Evolutionary conservation across 192 early-diverging fungal genomes (phyloP).

Genomic region (Phycomyces blakesleeanus): DNA sequence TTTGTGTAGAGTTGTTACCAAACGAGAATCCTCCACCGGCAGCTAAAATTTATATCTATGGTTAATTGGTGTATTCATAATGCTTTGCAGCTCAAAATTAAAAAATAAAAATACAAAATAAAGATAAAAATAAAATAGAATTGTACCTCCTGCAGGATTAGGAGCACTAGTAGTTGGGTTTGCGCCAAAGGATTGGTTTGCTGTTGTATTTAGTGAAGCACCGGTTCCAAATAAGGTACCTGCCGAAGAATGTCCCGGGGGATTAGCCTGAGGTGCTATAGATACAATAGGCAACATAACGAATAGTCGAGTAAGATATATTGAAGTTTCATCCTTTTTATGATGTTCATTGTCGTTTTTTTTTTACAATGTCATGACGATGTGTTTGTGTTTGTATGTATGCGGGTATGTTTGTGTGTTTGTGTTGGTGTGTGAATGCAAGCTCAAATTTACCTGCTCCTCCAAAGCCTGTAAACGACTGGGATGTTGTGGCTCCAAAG

Average conservation of each 20-base stretch:
- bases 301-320: too few relatives aligned
- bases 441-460: conserved; percentile 3
- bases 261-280: conserved; percentile 5
- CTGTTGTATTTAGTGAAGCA: not conserved
- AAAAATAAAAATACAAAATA: too few relatives aligned
- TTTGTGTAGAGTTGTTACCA: not conserved
- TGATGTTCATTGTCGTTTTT: too few relatives aligned
- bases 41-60: not conserved
- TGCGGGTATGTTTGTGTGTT: too few relatives aligned
- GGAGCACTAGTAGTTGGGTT: not conserved
- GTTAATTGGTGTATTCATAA: too few relatives aligned
- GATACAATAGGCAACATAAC: not conserved
- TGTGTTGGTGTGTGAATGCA: too few relatives aligned
- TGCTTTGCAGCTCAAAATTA: too few relatives aligned
- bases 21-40: conserved; percentile 9
- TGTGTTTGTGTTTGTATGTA: too few relatives aligned
- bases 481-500: conserved; percentile 2
- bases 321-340: too few relatives aligned
- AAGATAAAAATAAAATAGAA: too few relatives aligned
- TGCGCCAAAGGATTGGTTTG: conserved; percentile 8
- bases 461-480: conserved; percentile 6
- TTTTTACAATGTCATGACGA: too few relatives aligned
- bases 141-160: not conserved
- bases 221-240: conserved; percentile 15
- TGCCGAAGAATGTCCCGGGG: conserved; percentile 1